These are phyloP conservation scores for Fagopyrum esculentum DNA, from an alignment of 148 eudicot genomes.

Conservation along the genomic window DNA sequence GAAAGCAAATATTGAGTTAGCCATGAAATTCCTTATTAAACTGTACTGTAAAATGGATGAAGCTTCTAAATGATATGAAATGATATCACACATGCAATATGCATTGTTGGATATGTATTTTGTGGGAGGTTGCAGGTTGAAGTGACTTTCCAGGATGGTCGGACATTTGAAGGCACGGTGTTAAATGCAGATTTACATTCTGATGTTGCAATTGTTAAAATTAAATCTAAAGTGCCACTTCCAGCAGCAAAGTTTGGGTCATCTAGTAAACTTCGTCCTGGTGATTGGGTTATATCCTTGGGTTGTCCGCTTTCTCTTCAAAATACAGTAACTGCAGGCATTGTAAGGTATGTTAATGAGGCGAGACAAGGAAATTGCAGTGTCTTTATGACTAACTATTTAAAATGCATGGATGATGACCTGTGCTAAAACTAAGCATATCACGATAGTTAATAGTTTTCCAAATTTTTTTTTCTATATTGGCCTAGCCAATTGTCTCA, in stretches of 20 bases:
- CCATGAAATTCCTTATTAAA: neutral
- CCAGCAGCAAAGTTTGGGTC: conserved; percentile 80
- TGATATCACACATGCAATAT: neutral
- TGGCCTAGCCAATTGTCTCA: neutral
- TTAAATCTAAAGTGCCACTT: conserved; percentile 77
- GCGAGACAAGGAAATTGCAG: neutral
- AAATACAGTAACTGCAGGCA: conserved; percentile 95
- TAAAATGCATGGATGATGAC: neutral
- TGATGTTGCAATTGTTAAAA: conserved; percentile 82
- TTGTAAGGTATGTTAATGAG: conserved; percentile 52
- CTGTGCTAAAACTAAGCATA: neutral
- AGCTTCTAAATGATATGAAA: neutral
- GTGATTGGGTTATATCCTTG: conserved; percentile 95
- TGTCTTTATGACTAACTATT: neutral
- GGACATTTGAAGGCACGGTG: conserved; percentile 80
- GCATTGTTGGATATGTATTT: neutral
- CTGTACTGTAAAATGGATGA: neutral
- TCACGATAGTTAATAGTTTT: neutral
- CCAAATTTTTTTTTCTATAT: neutral
- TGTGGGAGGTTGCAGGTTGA: conserved; percentile 49
- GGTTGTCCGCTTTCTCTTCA: conserved; percentile 94
- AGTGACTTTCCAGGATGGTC: conserved; percentile 95
- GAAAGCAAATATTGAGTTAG: neutral
- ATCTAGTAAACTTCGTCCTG: conserved; percentile 87
- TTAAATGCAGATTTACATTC: conserved; percentile 90